Conservation (phyloP, 139 green algal species). For the Trebouxia sp. region DNA sequence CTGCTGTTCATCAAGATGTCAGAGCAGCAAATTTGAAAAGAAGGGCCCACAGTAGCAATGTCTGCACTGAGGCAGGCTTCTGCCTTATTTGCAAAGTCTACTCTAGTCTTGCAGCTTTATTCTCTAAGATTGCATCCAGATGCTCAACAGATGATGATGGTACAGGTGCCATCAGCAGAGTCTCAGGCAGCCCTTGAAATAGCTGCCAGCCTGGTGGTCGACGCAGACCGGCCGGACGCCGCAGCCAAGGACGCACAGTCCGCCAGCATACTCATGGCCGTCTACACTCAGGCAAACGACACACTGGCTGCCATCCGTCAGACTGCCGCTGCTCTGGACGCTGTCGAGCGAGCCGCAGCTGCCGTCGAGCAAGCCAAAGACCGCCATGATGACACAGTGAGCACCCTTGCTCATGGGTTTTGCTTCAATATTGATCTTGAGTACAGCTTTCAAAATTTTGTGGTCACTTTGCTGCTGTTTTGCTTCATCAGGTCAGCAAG, state of each 20-base stretch:
- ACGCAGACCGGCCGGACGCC: constrained; percentile 27
- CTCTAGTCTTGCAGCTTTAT: too few relatives aligned
- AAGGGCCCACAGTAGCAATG: too few relatives aligned
- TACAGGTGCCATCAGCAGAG: constrained; percentile 25
- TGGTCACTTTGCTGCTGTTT: too few relatives aligned
- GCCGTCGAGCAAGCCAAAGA: constrained; percentile 16
- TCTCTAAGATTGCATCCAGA: too few relatives aligned
- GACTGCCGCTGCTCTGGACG: constrained; percentile 38
- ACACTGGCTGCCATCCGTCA: constrained; percentile 39
- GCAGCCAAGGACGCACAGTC: constrained; percentile 40
- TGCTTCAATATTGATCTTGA: too few relatives aligned
- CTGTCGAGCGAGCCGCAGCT: constrained; percentile 27
- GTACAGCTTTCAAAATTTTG: too few relatives aligned
- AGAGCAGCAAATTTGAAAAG: too few relatives aligned
- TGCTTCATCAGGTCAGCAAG: too few relatives aligned
- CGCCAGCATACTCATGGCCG: constrained; percentile 29
- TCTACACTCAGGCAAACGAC: constrained; percentile 24
- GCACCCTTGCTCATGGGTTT: neutral
- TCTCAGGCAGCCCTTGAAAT: constrained; percentile 17
- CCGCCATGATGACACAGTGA: constrained; percentile 19
- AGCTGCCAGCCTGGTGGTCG: constrained; percentile 8
- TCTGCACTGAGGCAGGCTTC: too few relatives aligned
- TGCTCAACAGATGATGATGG: too few relatives aligned
- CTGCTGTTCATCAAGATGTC: too few relatives aligned
- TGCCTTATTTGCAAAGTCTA: too few relatives aligned